Base-by-base conservation (phyloP, 2,329 filamentous ascomycete genomes). In the Exserohilum rostratum region DNA sequence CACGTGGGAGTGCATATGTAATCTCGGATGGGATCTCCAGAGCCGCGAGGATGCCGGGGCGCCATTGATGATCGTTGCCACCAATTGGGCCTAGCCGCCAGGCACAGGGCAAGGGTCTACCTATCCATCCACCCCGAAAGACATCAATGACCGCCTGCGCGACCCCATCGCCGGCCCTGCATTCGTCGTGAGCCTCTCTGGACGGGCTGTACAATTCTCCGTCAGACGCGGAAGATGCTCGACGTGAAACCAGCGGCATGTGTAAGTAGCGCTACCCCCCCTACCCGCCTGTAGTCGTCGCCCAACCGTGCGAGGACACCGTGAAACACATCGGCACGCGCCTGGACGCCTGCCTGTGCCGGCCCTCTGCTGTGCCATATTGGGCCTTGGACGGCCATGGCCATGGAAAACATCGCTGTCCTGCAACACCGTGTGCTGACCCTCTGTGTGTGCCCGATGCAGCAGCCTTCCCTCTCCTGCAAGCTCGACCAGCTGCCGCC, bases 401-500 rank as follows among this genome's bases (percentile, higher is more conserved):
- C n/a, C n/a, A n/a, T n/a, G n/a, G n/a, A 37, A 51, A 18, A 42
- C 18, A 20, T 49, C 58, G 31, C 50, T 58, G 52, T 46, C 53
- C 48, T 61, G 57, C 55, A 46, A 34, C 46, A 44, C 47, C 57
- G 45, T 50, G 61, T 64, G 71, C 73, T 75, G 65, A 75, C 69
- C 55, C 61, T 49, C 65, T 62, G 56, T 55, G 25, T 45, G 38
- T 58, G 45, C 34, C 17, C 35, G 20, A 50, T 62, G 62, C 70
- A 76, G 74, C 74, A 70, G 71, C 72, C 68, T 69, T 70, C 65
- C 73, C 72, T 61, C 68, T 72, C 65, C 66, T 74, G 65, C 71
- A 76, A 68, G 67, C 71, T 64, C 71, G 71, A 70, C 72, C 67
- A 57, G 62, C 67, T 70, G 67, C 71, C 61, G 67, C 71, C 61